Conservation (phyloP, 257 asterid genomes). For the Jasminum sambac region DNA sequence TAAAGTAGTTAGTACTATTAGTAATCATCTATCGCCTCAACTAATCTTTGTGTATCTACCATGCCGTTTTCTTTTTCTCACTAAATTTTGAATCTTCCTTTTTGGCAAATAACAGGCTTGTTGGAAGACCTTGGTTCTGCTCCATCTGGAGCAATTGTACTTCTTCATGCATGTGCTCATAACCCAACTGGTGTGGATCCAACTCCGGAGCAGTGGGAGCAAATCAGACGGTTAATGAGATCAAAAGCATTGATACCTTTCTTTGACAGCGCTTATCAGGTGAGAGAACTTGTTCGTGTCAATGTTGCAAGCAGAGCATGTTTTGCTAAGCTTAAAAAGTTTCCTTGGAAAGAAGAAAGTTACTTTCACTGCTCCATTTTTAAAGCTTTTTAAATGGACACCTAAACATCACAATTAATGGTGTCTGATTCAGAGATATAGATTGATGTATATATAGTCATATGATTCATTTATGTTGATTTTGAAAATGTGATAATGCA, state of each 20-base stretch:
- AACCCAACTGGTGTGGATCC: conserved; percentile 99
- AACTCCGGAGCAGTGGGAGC: conserved; percentile 90
- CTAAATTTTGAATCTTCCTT: background rate
- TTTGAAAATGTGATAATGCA: conserved; percentile 25
- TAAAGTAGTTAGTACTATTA: background rate
- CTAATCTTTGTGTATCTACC: background rate
- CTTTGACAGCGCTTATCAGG: conserved; percentile 99
- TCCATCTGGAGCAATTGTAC: conserved; percentile 89
- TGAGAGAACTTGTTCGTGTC: conserved; percentile 24
- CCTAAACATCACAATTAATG: conserved; percentile 6
- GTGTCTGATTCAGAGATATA: conserved; percentile 16
- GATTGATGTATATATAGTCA: background rate
- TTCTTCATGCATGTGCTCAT: conserved; percentile 98
- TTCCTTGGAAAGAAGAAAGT: background rate
- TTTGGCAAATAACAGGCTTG: conserved; percentile 58
- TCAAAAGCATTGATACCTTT: conserved; percentile 81
- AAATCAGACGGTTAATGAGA: conserved; percentile 81
- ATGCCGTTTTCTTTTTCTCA: background rate
- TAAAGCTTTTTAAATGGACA: background rate
- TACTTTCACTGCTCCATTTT: background rate
- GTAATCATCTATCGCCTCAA: background rate
- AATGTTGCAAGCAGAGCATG: background rate
- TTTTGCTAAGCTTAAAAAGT: background rate
- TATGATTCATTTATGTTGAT: conserved; percentile 7
- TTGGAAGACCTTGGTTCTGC: conserved; percentile 96